Evolutionary conservation across 2,329 filamentous ascomycete genomes (phyloP), one percentile per base, ranked within the genome.

Genomic region (Alternaria gansuensis): DNA sequence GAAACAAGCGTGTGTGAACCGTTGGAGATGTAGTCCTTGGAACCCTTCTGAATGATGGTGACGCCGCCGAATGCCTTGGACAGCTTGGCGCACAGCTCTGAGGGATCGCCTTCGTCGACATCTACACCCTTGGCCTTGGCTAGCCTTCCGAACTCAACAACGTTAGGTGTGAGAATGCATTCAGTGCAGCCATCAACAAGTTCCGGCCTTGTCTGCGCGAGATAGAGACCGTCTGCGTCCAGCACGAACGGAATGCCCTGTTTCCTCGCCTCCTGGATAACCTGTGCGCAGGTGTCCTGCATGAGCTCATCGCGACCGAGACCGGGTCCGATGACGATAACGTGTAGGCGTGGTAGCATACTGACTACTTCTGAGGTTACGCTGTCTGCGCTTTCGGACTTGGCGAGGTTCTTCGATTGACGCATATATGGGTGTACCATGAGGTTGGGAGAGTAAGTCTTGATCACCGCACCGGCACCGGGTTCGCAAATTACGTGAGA

Each of bases 361-460:
- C 85, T 86, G 60, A 93, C 85, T 65, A 98, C 90, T 51, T 85
- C 81, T 24, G 84, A 78, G 8, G 91, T 87, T 46, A 97, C 84
- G 53, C 81, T 82, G 2, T 90, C 84, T 66, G 87, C 83, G 11
- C 82, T 81, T 55, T 89, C 85, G 52, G 82, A 79, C 48, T 81
- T 77, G 24, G 80, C 76, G 52, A 85, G 79, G 67, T 86, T 83
- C 67, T 85, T 83, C 44, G 87, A 86, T 78, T 95, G 92, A 29
- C 92, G 90, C 87, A 99, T 94, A 67, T 97, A 86, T 0, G 95
- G 95, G 78, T 98, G 95, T 10, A 99, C 95, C 94, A 99, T 99
- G 28, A 99, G 84, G 77, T 98, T 97, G 3, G 95, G 95, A 21
- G 93, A 97, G 82, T 98, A 99, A 4, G 92, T 92, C 82, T 99